Evolutionary conservation across 192 early-diverging fungal genomes (phyloP), one percentile per base, ranked within the genome.

Genomic region (Coemansia sp.): DNA sequence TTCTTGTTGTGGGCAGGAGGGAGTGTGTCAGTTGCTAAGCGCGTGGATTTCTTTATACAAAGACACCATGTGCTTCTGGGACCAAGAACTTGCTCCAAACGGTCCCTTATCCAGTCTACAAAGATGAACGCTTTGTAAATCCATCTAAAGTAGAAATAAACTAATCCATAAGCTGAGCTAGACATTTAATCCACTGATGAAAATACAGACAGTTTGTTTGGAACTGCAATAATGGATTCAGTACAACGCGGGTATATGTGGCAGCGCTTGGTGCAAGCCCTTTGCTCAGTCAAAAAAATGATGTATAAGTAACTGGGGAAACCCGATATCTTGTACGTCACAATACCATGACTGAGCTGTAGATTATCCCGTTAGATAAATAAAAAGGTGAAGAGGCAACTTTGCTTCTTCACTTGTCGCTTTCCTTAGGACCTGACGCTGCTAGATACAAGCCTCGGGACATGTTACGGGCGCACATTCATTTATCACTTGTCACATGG

Each of bases 391-490:
- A 32, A 20, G 5, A 37, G 22, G 22, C 22, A 24, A 24, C 22
- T 24, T 24, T 24, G 22, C 22, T 24, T 24, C 22, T 24, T 24
- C 22, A 24, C 22, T 24, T 24, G 22, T 37, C 70, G 71, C 71
- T 43, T 73, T 50, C 53, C 61, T 70, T 67, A 70, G 71, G 71
- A 79, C 76, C 61, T 59, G 61, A 24, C 38, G 71, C 37, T 60
- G 56, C 44, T 55, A 73, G 71, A 32, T 32, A 53, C 61, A 67
- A 59, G 44, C 70, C 18, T 38, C 47, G 32, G 64, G 71, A 73
- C 76, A 79, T 79, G 67, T 70, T 70, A 66, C 64, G 61, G 55
- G 76, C 68, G 68, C 34, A 79, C 71, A 79, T 68, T 61, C 12
- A 68, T 38, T 10, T 50, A 44, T 16, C 4, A 30, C 12, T 40